Evolutionary conservation across 2,329 filamentous ascomycete species (phyloP).

Genomic region (Basipetospora chlamydospora): DNA sequence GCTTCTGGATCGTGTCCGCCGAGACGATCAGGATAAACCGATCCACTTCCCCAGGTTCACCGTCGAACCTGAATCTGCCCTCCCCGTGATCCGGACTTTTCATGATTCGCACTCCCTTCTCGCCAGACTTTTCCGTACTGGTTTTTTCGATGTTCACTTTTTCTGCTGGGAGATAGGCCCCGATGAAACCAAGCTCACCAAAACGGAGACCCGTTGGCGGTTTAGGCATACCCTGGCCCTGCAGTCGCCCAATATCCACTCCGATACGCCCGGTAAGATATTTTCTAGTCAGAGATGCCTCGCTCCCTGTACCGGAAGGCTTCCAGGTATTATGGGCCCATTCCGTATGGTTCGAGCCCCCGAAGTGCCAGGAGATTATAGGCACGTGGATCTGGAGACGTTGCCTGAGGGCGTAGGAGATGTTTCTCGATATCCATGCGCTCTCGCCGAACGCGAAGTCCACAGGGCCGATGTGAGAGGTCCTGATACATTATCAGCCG

Average conservation of each 20-base stretch:
- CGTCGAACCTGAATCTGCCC: slow-evolving; percentile 8
- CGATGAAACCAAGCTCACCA: neutral
- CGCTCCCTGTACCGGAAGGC: neutral
- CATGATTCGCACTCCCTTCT: neutral
- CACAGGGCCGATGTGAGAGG: slow-evolving; percentile 7
- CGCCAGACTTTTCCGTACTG: too few species aligned
- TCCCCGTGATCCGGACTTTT: neutral
- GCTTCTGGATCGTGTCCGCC: slow-evolving; percentile 7
- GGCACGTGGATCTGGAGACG: slow-evolving; percentile 7
- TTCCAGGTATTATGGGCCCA: slow-evolving; percentile 5
- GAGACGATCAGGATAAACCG: slow-evolving; percentile 7
- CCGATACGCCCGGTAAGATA: neutral
- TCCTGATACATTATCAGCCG: too few species aligned
- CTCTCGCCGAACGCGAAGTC: slow-evolving; percentile 9
- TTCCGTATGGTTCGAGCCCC: neutral
- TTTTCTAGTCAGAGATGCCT: neutral
- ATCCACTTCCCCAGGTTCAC: slow-evolving; percentile 2
- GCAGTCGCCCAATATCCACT: neutral
- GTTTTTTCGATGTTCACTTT: too few species aligned
- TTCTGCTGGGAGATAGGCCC: neutral
- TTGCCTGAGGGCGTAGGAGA: slow-evolving; percentile 6
- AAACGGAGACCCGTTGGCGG: neutral
- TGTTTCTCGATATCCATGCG: slow-evolving; percentile 8
- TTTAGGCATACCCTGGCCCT: neutral
- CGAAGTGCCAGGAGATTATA: slow-evolving; percentile 7